These are phyloP conservation scores for Eucalyptus cladocalyx DNA, from an alignment of 345 rosid genomes.

Conservation along the genomic window DNA sequence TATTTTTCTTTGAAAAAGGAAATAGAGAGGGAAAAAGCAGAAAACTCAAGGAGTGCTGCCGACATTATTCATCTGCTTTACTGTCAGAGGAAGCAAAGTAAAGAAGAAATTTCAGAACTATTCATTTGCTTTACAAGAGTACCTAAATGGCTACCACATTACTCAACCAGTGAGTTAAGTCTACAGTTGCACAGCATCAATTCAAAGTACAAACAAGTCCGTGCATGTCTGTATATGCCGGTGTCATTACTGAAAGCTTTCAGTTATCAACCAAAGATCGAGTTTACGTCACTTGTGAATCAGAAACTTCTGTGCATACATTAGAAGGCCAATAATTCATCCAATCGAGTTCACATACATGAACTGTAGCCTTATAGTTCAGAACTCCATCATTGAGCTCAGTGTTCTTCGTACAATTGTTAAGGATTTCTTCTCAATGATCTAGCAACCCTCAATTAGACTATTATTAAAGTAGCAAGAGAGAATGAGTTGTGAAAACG, in stretches of 20 bases:
- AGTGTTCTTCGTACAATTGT: conserved; percentile 49
- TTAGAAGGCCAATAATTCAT: conserved; percentile 48
- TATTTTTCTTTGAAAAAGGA: too few species aligned
- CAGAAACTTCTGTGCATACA: conserved; percentile 1
- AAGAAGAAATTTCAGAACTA: too few species aligned
- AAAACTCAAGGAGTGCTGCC: too few species aligned
- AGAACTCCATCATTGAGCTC: conserved; percentile 32
- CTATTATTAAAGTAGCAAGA: not conserved
- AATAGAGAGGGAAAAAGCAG: too few species aligned
- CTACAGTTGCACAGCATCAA: not conserved
- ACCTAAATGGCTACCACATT: conserved; percentile 2
- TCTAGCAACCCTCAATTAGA: conserved; percentile 17
- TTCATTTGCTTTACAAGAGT: not conserved
- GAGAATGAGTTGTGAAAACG: not conserved
- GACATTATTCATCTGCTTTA: too few species aligned
- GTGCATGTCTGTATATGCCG: not conserved
- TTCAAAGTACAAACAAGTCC: not conserved
- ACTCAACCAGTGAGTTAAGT: not conserved
- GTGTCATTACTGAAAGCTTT: not conserved
- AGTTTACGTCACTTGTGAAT: conserved; percentile 17
- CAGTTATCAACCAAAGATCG: not conserved
- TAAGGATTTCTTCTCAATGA: conserved; percentile 47
- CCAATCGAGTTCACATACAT: conserved; percentile 83
- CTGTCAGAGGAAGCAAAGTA: too few species aligned
- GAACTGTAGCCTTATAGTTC: conserved; percentile 19